Percentiles rank a stretch among this genome's conserved stretches.
phyloP scores from a whole-genome alignment of 2,329 filamentous ascomycete species.

The Penicillium sp. region DNA sequence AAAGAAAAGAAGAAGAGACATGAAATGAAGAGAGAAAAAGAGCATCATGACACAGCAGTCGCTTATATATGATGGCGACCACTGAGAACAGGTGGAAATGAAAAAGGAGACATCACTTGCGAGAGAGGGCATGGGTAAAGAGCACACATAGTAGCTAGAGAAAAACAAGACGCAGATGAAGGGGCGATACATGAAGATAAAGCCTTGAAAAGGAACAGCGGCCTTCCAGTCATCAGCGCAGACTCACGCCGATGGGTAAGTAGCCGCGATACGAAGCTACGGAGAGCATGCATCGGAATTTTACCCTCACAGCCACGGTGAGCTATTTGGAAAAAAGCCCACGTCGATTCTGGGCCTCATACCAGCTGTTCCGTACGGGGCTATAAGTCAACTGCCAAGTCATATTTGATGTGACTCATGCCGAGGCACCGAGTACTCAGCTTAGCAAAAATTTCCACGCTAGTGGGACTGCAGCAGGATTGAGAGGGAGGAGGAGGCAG shows the following conservation, averaged over 20 bases:
- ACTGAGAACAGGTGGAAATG: slow-evolving; percentile 3
- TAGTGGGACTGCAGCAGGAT: slow-evolving; percentile 3
- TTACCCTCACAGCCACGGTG: slow-evolving; percentile 4
- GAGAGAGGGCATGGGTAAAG: slow-evolving; percentile 20
- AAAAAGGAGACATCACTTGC: slow-evolving; percentile 15
- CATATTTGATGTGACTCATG: slow-evolving; percentile 10
- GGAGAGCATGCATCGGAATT: slow-evolving; percentile 10
- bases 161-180: slow-evolving; percentile 3
- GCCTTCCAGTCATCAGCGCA: neutral
- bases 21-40: slow-evolving; percentile 11
- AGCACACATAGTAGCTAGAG: slow-evolving; percentile 17
- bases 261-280: slow-evolving; percentile 16
- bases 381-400: neutral
- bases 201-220: neutral
- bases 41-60: slow-evolving; percentile 17
- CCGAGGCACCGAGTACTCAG: slow-evolving; percentile 2
- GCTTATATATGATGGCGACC: slow-evolving; percentile 11
- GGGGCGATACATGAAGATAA: slow-evolving; percentile 5
- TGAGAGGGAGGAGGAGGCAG: slow-evolving; percentile 9
- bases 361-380: neutral
- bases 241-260: slow-evolving; percentile 1
- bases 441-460: slow-evolving; percentile 4
- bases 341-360: neutral
- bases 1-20: slow-evolving; percentile 25
- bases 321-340: neutral